Conservation (phyloP, 345 rosid species). For the Triadica sebifera region DNA sequence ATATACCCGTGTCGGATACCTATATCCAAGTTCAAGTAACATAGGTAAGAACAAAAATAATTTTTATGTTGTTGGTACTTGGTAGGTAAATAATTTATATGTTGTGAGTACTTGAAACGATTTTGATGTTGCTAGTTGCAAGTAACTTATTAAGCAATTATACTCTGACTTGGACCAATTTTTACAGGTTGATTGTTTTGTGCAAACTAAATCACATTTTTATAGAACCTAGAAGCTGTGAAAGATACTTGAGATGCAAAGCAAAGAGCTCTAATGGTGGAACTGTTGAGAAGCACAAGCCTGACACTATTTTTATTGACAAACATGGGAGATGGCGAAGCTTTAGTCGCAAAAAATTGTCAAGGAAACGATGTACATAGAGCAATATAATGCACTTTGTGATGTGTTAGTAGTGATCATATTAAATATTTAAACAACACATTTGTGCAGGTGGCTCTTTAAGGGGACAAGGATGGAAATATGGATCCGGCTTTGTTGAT, state of each 20-base stretch:
- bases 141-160: not conserved
- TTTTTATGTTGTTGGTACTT: no score
- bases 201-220: constrained; percentile 35
- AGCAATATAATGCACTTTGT: no score
- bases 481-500: constrained; percentile 92
- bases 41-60: no score
- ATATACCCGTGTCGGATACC: no score
- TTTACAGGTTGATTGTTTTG: constrained; percentile 48
- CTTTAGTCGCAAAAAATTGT: constrained; percentile 63
- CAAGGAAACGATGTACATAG: constrained; percentile 58
- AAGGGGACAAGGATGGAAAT: constrained; percentile 91
- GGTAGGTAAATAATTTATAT: no score
- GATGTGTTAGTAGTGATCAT: not conserved
- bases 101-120: no score
- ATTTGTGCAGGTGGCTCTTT: constrained; percentile 66
- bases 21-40: no score
- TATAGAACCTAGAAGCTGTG: constrained; percentile 33
- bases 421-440: not conserved
- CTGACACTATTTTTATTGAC: constrained; percentile 62
- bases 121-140: not conserved
- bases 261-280: constrained; percentile 34
- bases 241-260: constrained; percentile 26
- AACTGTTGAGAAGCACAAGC: constrained; percentile 36
- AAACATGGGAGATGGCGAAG: constrained; percentile 62
- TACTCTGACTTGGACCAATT: not conserved